Base-by-base conservation (phyloP, 2,329 filamentous ascomycete genomes). In the Pseudocercospora musae region DNA sequence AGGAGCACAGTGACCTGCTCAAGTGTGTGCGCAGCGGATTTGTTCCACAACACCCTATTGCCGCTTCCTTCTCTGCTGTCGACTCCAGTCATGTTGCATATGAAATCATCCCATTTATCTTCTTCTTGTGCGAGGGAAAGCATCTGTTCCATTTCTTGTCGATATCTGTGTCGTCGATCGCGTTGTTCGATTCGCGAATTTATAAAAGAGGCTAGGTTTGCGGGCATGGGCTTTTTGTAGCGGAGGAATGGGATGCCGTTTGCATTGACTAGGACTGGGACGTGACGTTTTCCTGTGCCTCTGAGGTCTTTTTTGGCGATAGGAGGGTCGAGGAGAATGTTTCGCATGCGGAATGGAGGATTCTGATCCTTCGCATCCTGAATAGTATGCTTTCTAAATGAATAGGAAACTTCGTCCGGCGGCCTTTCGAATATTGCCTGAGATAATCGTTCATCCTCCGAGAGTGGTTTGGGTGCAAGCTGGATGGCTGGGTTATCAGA, bases 241-340 rank as follows among this genome's bases (percentile, higher is more conserved):
- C 90, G 85, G 27, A 94, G 74, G 70, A 92, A 89, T 0, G 89
- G 85, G 23, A 87, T 75, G 25, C 80, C 81, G 44, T 81, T 79
- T 2, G 86, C 80, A 3, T 83, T 81, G 31, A 83, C 77, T 1
- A 91, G 71, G 1, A 77, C 77, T 0, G 90, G 90, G 2, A 91
- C 79, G 18, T 83, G 80, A 21, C 88, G 82, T 6, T 75, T 76
- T 9, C 82, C 83, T 11, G 76, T 76, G 7, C 62, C 62, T 2
- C 62, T 58, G 1, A 90, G 66, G 44, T 71, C 52, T 9, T 71
- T 63, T 29, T 69, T 60, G 2, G 73, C 71, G 11, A 74, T 62
- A 2, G 74, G 72, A 1, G 71, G 67, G 2, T 64, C 62, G 54
- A 71, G 62, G 31, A 74, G 21, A 25, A 40, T 56, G 20, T 64